These are phyloP conservation scores for Mucor mucedo DNA, from an alignment of 371 early-diverging fungal genomes.

Conservation along the genomic window DNA sequence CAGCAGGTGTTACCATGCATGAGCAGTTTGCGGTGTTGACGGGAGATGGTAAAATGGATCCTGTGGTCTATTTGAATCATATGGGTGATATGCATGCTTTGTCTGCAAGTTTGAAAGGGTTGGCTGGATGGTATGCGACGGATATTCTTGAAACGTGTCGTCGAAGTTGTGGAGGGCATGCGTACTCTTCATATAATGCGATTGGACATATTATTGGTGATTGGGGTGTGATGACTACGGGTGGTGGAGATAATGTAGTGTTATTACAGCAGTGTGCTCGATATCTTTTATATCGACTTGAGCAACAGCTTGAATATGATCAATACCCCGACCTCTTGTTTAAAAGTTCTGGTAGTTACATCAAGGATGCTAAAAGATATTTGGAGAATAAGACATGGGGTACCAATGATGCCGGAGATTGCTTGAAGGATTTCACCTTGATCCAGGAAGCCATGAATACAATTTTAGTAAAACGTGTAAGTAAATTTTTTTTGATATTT, in stretches of 20 bases:
- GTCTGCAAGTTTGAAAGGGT: constrained; percentile 60
- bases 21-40: constrained; percentile 44
- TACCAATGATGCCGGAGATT: constrained; percentile 25
- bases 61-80: constrained; percentile 52
- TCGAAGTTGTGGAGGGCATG: constrained; percentile 66
- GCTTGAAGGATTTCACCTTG: constrained; percentile 32
- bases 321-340: constrained; percentile 38
- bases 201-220: constrained; percentile 67
- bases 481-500: constrained; percentile 10
- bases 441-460: constrained; percentile 39
- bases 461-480: constrained; percentile 45
- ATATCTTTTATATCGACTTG: constrained; percentile 31
- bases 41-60: constrained; percentile 52
- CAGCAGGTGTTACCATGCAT: too few species aligned
- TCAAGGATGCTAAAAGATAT: constrained; percentile 37
- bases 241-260: constrained; percentile 76
- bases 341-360: constrained; percentile 42
- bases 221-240: constrained; percentile 75
- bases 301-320: constrained; percentile 32
- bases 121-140: constrained; percentile 61
- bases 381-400: constrained; percentile 33
- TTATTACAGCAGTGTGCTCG: constrained; percentile 66
- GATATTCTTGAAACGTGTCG: constrained; percentile 70
- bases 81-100: constrained; percentile 69
- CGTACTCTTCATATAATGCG: constrained; percentile 71